Evolutionary conservation across 73 alveolate species (phyloP), one percentile per base, ranked within the genome.

Genomic region (Blepharisma stoltei): DNA sequence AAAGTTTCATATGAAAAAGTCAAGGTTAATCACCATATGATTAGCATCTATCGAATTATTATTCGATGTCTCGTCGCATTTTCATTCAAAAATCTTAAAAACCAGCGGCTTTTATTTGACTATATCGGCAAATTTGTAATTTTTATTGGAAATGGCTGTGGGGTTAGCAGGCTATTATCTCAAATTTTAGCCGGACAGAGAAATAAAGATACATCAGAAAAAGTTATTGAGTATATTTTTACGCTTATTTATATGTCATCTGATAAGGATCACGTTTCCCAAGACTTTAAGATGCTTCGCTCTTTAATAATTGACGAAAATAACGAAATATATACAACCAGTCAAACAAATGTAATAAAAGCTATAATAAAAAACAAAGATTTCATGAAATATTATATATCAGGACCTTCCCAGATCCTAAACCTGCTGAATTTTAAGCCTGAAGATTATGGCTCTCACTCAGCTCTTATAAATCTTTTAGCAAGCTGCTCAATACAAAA

Each of bases 51-150:
- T 32, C 41, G 41, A 0, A 1, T 32, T 0, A 32, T 32, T 32
- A 32, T 32, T 32, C 41, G 41, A 32, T 32, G 41, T 3, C 41
- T 60, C 2, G 14, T 60, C 2, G 37, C 73, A 20, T 60, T 18
- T 60, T 14, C 73, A 8, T 60, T 60, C 46, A 60, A 60, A 60
- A 60, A 60, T 25, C 18, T 9, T 14, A 60, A 60, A 60, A 60
- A 60, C 45, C 37, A 60, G 45, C 73, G 14, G 0, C 73, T 60
- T 60, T 14, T 60, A 9, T 60, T 14, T 25, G 46, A n/a, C 18
- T 20, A 18, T 20, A 8, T 60, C 46, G 11, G 46, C 4, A 9
- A 25, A 14, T 9, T 60, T 25, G 73, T 25, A 9, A 9, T 60
- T 60, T 60, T 14, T 5, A 14, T 60, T 25, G 73, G 73, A 25